Evolutionary conservation across 2,329 filamentous ascomycete species (phyloP), one percentile per base, ranked within the genome.

Genomic region (Incumbomyces delicatus): DNA sequence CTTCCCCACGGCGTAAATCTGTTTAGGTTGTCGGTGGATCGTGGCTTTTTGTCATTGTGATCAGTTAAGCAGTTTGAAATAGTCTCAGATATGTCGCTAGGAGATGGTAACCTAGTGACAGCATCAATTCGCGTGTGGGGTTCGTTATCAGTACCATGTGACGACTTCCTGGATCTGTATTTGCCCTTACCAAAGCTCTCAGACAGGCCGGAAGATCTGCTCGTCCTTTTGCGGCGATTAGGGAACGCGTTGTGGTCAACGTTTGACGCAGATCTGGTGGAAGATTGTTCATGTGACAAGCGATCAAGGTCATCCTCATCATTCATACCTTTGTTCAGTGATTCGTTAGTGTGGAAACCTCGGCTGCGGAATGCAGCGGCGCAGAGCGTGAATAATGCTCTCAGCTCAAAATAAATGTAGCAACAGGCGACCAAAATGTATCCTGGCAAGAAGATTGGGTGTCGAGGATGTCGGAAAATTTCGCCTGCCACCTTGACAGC

Each of bases 331-430:
- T 8, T 27, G 22, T 27, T 27, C 8, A 27, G 22, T 27, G 22
- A 27, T 4, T 5, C 5, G 22, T 27, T 27, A 8, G 22, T 27
- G 22, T 27, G 5, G 22, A 27, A 27, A 8, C 8, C 22, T 27
- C 22, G 22, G 22, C 22, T 27, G 5, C 5, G 4, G 5, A 27
- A 27, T 27, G 22, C 8, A 4, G 60, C 64, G 42, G 71, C 62
- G 58, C 62, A 73, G 41, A 76, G 71, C 0, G 78, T 83, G 3
- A 76, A 44, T 17, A 75, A 42, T 0, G 76, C 75, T 55, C 69
- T 76, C 0, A 80, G 27, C 63, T 81, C 82, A 53, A 82, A 67
- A 1, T 77, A 56, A 20, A 72, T 72, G 57, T 83, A 78, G 31
- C 66, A 59, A 53, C 80, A 83, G 1, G 66, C 73, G 56, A 81